Evolutionary conservation across 1,284 basidiomycete genomes (phyloP).

Genomic region (Porodaedalea pini): DNA sequence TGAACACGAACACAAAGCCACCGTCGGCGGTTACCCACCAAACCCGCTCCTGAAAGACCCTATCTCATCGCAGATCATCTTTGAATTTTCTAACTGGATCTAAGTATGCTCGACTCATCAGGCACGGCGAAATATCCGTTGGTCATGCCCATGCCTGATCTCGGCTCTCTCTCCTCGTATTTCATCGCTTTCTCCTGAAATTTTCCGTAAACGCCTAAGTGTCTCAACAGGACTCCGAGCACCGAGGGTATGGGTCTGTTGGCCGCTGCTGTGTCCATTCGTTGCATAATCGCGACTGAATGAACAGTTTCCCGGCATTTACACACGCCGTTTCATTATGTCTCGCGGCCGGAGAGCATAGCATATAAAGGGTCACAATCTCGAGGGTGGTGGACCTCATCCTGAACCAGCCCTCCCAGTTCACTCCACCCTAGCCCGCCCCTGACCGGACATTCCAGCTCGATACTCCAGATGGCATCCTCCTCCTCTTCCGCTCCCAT

Average conservation of each 20-base stretch:
- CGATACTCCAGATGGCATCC: background rate
- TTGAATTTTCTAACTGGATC: background rate
- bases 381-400: background rate
- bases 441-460: background rate
- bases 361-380: background rate
- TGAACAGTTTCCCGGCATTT: background rate
- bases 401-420: background rate
- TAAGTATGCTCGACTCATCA: background rate
- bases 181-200: background rate
- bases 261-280: background rate
- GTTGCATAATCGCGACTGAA: background rate
- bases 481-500: constrained; percentile 23
- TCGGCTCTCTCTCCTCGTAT: background rate
- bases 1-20: background rate
- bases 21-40: background rate
- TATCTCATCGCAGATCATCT: background rate
- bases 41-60: background rate
- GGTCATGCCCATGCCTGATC: background rate
- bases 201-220: constrained; percentile 4
- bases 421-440: background rate
- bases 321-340: too few relatives aligned
- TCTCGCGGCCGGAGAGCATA: background rate
- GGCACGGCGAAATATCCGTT: background rate
- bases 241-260: background rate
- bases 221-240: background rate